These are phyloP conservation scores for Fusarium nanum DNA, from an alignment of 2,329 filamentous ascomycete species.

Conservation along the genomic window DNA sequence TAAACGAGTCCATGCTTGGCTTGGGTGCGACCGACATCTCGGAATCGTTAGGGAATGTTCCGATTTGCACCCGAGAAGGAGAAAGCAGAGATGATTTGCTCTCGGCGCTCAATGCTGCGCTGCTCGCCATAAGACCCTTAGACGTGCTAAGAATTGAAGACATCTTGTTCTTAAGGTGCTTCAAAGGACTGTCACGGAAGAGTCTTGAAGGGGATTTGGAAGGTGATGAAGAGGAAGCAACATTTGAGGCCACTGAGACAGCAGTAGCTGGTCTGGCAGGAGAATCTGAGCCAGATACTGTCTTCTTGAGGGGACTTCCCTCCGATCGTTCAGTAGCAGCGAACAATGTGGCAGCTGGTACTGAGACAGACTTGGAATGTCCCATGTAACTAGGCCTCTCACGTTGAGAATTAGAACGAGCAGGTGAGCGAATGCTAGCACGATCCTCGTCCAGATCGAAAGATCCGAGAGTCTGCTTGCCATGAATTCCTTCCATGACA, in stretches of 20 bases:
- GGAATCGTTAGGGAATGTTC: constrained; percentile 58
- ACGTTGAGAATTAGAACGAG: constrained; percentile 12
- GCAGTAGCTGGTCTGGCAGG: constrained; percentile 59
- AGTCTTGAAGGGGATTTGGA: constrained; percentile 67
- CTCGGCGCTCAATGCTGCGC: constrained; percentile 71
- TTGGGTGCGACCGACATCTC: constrained; percentile 59
- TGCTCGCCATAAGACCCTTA: constrained; percentile 86
- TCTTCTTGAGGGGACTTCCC: constrained; percentile 64
- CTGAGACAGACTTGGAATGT: constrained; percentile 72
- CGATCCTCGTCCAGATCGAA: constrained; percentile 44
- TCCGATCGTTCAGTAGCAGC: constrained; percentile 32
- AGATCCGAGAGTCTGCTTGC: constrained; percentile 61
- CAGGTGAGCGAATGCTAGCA: constrained; percentile 28
- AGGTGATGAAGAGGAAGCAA: constrained; percentile 58
- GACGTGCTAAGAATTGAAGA: constrained; percentile 92
- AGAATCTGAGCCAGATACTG: constrained; percentile 69
- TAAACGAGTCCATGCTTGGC: constrained; percentile 38
- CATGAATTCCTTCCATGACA: constrained; percentile 67
- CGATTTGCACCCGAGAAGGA: constrained; percentile 62
- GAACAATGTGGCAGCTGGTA: constrained; percentile 62
- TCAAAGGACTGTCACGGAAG: constrained; percentile 81
- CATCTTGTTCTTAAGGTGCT: constrained; percentile 91
- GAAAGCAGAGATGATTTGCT: constrained; percentile 69
- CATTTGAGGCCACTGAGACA: constrained; percentile 47
- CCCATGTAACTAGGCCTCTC: constrained; percentile 39